phyloP scores from a whole-genome alignment of 2,329 filamentous ascomycete genomes.

The Coleophoma crateriformis region DNA sequence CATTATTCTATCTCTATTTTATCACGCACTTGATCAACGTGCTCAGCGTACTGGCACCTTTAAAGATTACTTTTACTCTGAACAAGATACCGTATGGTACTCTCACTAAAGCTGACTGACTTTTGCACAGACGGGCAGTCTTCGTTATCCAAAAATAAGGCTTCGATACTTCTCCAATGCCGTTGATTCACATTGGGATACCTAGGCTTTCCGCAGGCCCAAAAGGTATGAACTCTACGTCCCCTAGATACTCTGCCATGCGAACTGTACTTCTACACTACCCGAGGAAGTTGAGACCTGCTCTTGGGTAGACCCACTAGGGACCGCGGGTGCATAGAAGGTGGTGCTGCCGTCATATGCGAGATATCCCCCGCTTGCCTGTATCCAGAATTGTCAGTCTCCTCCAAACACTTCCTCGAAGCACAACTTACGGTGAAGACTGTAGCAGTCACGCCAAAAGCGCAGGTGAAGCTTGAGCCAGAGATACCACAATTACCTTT shows the following conservation, averaged over 20 bases:
- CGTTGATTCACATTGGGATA: too few relatives aligned
- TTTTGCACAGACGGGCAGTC: too few relatives aligned
- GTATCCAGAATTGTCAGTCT: background rate
- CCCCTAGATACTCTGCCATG: conserved; percentile 19
- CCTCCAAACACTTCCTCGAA: background rate
- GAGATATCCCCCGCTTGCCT: conserved; percentile 16
- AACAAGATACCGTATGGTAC: too few relatives aligned
- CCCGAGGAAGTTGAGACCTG: conserved; percentile 22
- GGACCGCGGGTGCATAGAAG: conserved; percentile 27
- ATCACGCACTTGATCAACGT: too few relatives aligned
- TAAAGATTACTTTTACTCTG: too few relatives aligned
- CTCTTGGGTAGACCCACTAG: conserved; percentile 24
- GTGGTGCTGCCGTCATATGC: conserved; percentile 19
- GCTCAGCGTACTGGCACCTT: too few relatives aligned
- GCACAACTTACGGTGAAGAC: conserved; percentile 26
- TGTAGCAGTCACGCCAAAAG: conserved; percentile 34
- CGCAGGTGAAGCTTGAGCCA: conserved; percentile 49
- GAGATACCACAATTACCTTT: conserved; percentile 55
- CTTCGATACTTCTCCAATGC: too few relatives aligned
- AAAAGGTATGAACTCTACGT: too few relatives aligned
- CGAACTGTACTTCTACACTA: conserved; percentile 23
- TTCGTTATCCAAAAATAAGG: too few relatives aligned
- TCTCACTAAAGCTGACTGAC: too few relatives aligned
- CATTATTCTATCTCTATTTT: too few relatives aligned
- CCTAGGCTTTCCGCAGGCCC: too few relatives aligned